These are phyloP conservation scores for Coffea humblotiana DNA, from an alignment of 305 asterid species.

Conservation along the genomic window DNA sequence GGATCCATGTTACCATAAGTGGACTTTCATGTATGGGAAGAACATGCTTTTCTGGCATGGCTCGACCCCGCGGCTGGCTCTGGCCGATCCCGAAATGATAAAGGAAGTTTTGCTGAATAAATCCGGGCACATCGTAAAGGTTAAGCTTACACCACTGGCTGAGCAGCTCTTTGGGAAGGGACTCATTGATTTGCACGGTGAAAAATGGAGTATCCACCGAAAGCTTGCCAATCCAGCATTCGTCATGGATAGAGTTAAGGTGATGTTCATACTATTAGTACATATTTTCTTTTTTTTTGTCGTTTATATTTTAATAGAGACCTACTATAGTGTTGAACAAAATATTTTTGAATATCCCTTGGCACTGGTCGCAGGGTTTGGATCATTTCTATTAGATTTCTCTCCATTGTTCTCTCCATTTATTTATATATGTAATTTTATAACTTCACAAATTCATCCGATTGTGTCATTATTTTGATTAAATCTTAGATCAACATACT, in stretches of 20 bases:
- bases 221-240: slow-evolving; percentile 45
- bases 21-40: slow-evolving; percentile 32
- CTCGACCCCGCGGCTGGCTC: background rate
- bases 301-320: background rate
- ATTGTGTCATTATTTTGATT: no score
- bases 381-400: no score
- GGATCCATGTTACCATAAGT: slow-evolving; percentile 30
- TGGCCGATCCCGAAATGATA: slow-evolving; percentile 21
- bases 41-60: slow-evolving; percentile 23
- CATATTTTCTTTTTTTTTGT: background rate
- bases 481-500: no score
- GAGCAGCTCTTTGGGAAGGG: slow-evolving; percentile 21
- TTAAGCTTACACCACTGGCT: slow-evolving; percentile 9
- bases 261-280: background rate
- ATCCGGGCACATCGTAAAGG: slow-evolving; percentile 6
- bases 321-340: no score
- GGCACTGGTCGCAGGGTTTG: no score
- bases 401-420: no score
- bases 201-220: slow-evolving; percentile 43
- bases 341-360: no score
- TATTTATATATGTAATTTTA: no score
- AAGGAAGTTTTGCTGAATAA: slow-evolving; percentile 17
- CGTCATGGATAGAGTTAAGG: slow-evolving; percentile 49
- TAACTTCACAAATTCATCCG: no score
- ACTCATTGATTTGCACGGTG: slow-evolving; percentile 24